phyloP scores from a whole-genome alignment of 2,329 filamentous ascomycete genomes.

The Penicillium sp. region DNA sequence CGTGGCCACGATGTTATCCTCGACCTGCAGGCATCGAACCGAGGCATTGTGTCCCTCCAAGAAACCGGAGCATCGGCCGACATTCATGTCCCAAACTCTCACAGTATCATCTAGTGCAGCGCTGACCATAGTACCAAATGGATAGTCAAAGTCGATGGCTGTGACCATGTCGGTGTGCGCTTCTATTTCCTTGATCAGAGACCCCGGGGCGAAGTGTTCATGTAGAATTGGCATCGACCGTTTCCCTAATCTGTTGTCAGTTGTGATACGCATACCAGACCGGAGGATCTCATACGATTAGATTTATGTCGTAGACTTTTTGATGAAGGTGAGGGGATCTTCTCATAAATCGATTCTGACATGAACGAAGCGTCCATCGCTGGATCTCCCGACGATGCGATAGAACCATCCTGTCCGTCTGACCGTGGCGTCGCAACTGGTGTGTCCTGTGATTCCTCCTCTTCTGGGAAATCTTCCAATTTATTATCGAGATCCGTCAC shows the following conservation, averaged over 20 bases:
- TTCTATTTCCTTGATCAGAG: conserved; percentile 80
- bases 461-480: conserved; percentile 61
- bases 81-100: conserved; percentile 93
- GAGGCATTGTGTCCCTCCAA: conserved; percentile 94
- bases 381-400: conserved; percentile 54
- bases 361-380: conserved; percentile 70
- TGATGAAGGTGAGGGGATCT: conserved; percentile 69
- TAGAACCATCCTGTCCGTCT: conserved; percentile 46
- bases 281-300: conserved; percentile 35
- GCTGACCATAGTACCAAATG: conserved; percentile 92
- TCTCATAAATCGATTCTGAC: conserved; percentile 97
- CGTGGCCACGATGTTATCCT: conserved; percentile 92
- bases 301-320: conserved; percentile 52
- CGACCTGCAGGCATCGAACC: conserved; percentile 85
- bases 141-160: conserved; percentile 92
- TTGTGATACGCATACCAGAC: background rate
- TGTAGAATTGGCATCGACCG: conserved; percentile 89
- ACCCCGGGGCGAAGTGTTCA: conserved; percentile 90
- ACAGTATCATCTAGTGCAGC: conserved; percentile 91
- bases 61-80: conserved; percentile 84
- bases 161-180: conserved; percentile 88
- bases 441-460: conserved; percentile 36
- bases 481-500: conserved; percentile 61
- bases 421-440: conserved; percentile 35
- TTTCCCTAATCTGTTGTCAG: conserved; percentile 55